Conservation (phyloP, 176 grass and related monocot species). For the Elaeis guineensis region DNA sequence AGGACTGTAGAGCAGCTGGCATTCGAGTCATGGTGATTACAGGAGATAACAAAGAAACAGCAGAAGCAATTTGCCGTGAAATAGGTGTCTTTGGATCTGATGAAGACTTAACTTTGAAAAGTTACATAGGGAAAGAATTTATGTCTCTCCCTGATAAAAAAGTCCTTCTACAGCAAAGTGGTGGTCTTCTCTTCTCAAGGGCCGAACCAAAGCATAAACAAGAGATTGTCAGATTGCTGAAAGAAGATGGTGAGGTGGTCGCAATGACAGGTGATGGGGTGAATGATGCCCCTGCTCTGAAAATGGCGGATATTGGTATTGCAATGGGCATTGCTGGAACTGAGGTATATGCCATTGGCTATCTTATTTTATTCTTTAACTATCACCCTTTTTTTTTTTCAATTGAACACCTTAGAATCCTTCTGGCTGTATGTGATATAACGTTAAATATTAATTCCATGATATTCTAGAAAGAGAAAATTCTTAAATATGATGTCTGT, state of each 20-base stretch:
- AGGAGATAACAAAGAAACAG: constrained; percentile 98
- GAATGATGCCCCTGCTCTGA: constrained; percentile 41
- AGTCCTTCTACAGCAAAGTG: constrained; percentile 41
- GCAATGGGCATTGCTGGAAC: constrained; percentile 4
- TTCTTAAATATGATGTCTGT: too few relatives aligned
- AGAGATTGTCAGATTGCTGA: constrained; percentile 73
- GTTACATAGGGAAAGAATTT: constrained; percentile 78
- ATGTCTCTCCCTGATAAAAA: constrained; percentile 74
- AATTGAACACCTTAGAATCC: too few relatives aligned
- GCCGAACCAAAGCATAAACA: constrained; percentile 97
- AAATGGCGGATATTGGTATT: constrained; percentile 6
- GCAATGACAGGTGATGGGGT: constrained; percentile 52
- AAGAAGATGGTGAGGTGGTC: constrained; percentile 1
- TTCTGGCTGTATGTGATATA: too few relatives aligned
- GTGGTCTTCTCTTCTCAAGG: constrained; percentile 88
- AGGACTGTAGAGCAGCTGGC: constrained; percentile 93
- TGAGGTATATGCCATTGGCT: constrained; percentile 35
- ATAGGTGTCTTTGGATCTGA: constrained; percentile 74
- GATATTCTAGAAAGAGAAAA: too few relatives aligned
- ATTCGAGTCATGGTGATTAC: constrained; percentile 98
- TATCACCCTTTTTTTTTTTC: not conserved
- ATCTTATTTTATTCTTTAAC: not conserved
- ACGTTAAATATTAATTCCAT: too few relatives aligned
- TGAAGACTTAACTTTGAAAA: constrained; percentile 73
- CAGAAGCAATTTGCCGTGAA: constrained; percentile 94